phyloP scores from a whole-genome alignment of 1,284 basidiomycete genomes.

The Leccinum huronense region DNA sequence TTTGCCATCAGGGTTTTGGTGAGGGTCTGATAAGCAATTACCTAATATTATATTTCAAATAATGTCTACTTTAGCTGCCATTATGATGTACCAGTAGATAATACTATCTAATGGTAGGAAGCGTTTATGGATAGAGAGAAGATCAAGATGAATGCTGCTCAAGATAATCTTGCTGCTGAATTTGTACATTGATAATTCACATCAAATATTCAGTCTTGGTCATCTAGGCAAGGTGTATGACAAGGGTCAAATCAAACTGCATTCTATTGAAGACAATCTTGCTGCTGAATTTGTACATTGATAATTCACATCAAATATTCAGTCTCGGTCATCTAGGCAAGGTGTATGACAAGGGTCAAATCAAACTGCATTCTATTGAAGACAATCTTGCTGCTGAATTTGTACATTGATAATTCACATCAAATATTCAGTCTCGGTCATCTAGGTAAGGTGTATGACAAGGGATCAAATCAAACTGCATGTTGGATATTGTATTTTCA shows the following conservation, averaged over 20 bases:
- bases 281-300: not conserved
- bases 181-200: not conserved
- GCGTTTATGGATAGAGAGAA: not conserved
- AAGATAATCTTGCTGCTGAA: not conserved
- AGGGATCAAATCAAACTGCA: no score
- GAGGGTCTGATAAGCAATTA: constrained; percentile 1
- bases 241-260: not conserved
- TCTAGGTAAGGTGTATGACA: no score
- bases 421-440: not conserved
- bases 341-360: not conserved
- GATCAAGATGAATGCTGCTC: not conserved
- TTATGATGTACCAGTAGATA: not conserved
- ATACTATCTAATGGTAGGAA: not conserved
- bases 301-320: not conserved
- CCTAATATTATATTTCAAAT: not conserved
- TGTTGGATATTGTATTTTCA: no score
- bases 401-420: not conserved
- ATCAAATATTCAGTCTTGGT: not conserved
- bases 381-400: not conserved
- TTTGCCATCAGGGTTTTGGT: not conserved
- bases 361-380: no score
- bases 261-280: not conserved
- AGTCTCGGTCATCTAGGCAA: not conserved
- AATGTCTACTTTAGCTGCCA: not conserved
- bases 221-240: not conserved